A percentile compares a stretch with the other conserved stretches of the same genome.
phyloP scores from a whole-genome alignment of 306 rosid genomes.

The Benincasa hispida region DNA sequence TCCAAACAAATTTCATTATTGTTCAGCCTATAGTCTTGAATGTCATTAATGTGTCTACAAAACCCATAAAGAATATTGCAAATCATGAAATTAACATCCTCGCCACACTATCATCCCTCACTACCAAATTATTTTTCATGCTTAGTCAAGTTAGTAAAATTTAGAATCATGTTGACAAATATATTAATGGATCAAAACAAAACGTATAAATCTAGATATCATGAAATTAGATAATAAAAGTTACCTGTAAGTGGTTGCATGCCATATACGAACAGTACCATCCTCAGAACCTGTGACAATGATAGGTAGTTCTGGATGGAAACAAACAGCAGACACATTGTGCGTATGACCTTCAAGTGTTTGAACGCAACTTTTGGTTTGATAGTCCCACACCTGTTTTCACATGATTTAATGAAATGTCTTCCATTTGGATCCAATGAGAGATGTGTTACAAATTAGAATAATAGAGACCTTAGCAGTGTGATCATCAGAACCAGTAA shows the following conservation, averaged over 20 bases:
- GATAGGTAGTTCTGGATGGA: conserved; percentile 95
- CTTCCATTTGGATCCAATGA: not conserved
- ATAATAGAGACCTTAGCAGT: conserved; percentile 68
- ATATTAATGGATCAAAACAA: not conserved
- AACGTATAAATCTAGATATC: not conserved
- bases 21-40: not conserved
- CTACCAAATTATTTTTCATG: not conserved
- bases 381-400: conserved; percentile 97
- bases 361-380: conserved; percentile 97
- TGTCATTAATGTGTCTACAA: not conserved
- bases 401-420: conserved; percentile 11
- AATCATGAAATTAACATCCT: not conserved
- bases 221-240: not conserved
- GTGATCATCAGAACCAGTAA: conserved; percentile 96
- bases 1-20: not conserved
- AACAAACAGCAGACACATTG: conserved; percentile 95
- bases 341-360: conserved; percentile 99
- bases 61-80: not conserved
- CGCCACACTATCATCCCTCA: not conserved
- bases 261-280: conserved; percentile 98
- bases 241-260: conserved; percentile 88
- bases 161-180: not conserved
- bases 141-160: not conserved
- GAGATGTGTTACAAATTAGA: not conserved
- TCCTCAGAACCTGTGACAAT: conserved; percentile 98